Evolutionary conservation across 1,139 yeast genomes (phyloP).

Genomic region (Lodderomyces elongisporus): DNA sequence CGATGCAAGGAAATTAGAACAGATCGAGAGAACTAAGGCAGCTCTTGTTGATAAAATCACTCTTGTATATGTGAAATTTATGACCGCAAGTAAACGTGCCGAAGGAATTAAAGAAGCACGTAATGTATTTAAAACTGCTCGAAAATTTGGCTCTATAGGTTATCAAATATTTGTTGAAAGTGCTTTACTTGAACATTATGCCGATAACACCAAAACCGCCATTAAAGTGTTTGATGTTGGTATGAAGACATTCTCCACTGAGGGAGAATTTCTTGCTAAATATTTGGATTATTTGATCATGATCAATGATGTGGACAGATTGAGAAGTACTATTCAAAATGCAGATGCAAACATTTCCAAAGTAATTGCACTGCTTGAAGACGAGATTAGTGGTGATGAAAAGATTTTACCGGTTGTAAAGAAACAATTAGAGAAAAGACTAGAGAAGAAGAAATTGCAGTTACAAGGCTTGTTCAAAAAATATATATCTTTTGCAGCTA

Average conservation of each 20-base stretch:
- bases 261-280: slow-evolving; percentile 60
- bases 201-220: slow-evolving; percentile 64
- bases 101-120: slow-evolving; percentile 72
- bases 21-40: slow-evolving; percentile 8
- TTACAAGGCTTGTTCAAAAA: slow-evolving; percentile 20
- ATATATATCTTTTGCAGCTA: slow-evolving; percentile 29
- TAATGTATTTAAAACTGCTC: slow-evolving; percentile 54
- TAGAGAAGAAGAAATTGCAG: slow-evolving; percentile 20
- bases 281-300: slow-evolving; percentile 71
- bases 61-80: slow-evolving; percentile 48
- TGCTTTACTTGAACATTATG: slow-evolving; percentile 76
- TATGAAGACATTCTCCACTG: slow-evolving; percentile 41
- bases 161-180: slow-evolving; percentile 77
- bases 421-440: slow-evolving; percentile 20
- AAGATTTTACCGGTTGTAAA: slow-evolving; percentile 18
- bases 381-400: slow-evolving; percentile 15
- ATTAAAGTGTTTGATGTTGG: slow-evolving; percentile 78
- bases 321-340: slow-evolving; percentile 74
- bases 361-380: slow-evolving; percentile 25
- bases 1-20: slow-evolving; percentile 9
- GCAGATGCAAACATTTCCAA: slow-evolving; percentile 36
- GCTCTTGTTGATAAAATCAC: slow-evolving; percentile 39
- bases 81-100: slow-evolving; percentile 59
- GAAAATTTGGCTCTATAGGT: slow-evolving; percentile 52
- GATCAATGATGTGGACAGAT: slow-evolving; percentile 73